Conservation (phyloP, 1,284 basidiomycete genomes). For the Stygiomarasmius scandens region DNA sequence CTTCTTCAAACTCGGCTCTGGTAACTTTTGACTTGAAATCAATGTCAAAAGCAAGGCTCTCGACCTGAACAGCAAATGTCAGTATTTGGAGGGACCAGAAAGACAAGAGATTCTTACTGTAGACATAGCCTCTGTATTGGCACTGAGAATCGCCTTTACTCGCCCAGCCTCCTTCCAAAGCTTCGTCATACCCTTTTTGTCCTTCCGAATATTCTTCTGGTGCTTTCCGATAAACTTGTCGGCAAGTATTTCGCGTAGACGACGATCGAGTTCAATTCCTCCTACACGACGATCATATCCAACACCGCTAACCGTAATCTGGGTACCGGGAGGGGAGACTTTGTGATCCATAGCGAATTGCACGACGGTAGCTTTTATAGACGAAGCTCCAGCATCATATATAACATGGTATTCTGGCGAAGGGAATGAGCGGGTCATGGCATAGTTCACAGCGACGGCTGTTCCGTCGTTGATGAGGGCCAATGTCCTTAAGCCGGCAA, state of each 20-base stretch:
- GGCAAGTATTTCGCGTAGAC: slow-evolving; percentile 82
- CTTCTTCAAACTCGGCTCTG: slow-evolving; percentile 77
- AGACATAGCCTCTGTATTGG: slow-evolving; percentile 81
- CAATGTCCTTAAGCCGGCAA: slow-evolving; percentile 84
- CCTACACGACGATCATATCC: slow-evolving; percentile 82
- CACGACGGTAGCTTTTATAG: slow-evolving; percentile 86
- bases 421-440: slow-evolving; percentile 91
- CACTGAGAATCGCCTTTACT: slow-evolving; percentile 92
- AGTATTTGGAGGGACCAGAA: slow-evolving; percentile 4
- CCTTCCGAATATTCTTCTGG: slow-evolving; percentile 65
- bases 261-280: slow-evolving; percentile 84
- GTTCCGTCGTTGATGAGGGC: slow-evolving; percentile 93
- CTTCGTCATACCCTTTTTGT: slow-evolving; percentile 90
- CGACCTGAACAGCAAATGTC: slow-evolving; percentile 55
- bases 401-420: slow-evolving; percentile 87
- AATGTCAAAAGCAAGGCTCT: slow-evolving; percentile 88
- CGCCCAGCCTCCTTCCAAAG: slow-evolving; percentile 92
- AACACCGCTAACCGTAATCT: slow-evolving; percentile 76
- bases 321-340: slow-evolving; percentile 58
- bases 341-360: slow-evolving; percentile 74
- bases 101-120: slow-evolving; percentile 50
- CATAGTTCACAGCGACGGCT: slow-evolving; percentile 92
- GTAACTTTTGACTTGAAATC: slow-evolving; percentile 86
- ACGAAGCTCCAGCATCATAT: slow-evolving; percentile 91
- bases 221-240: slow-evolving; percentile 75